A percentile compares a stretch with the other conserved stretches of the same genome.
Conservation (phyloP, 148 eudicot genomes). For the Cornus controversa region DNA sequence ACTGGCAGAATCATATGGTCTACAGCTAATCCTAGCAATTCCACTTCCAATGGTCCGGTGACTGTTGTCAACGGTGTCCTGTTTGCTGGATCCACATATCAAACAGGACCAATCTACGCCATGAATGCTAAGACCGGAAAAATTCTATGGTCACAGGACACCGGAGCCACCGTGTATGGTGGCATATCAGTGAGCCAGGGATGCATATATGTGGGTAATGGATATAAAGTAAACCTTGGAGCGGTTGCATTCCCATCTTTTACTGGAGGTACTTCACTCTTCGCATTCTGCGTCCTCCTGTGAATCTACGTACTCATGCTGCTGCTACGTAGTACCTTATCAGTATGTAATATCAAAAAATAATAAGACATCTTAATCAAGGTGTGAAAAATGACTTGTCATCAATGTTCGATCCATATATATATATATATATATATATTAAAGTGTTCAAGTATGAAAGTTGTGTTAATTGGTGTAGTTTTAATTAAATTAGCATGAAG, state of each 20-base stretch:
- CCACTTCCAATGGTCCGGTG: slow-evolving; percentile 42
- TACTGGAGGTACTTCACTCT: slow-evolving; percentile 35
- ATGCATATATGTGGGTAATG: slow-evolving; percentile 48
- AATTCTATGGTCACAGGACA: slow-evolving; percentile 50
- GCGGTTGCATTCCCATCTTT: slow-evolving; percentile 7
- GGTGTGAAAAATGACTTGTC: too few species aligned
- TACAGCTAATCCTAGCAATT: slow-evolving; percentile 42
- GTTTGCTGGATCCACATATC: slow-evolving; percentile 45
- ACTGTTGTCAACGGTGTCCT: slow-evolving; percentile 59
- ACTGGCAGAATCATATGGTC: slow-evolving; percentile 56
- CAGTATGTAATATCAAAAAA: too few species aligned
- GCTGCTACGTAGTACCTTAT: too few species aligned
- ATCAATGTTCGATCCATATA: too few species aligned
- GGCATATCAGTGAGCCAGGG: slow-evolving; percentile 57
- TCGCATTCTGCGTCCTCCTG: slow-evolving; percentile 21
- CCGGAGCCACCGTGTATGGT: slow-evolving; percentile 51
- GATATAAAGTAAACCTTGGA: slow-evolving; percentile 38
- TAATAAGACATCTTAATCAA: too few species aligned
- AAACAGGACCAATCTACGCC: slow-evolving; percentile 49
- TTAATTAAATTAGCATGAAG: too few species aligned
- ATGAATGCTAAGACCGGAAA: slow-evolving; percentile 44
- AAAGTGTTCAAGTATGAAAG: too few species aligned
- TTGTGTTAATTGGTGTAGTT: too few species aligned
- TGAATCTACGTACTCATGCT: too few species aligned
- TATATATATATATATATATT: too few species aligned